Conservation (phyloP, 495 filamentous ascomycete species). For the Talaromyces proteolyticus region DNA sequence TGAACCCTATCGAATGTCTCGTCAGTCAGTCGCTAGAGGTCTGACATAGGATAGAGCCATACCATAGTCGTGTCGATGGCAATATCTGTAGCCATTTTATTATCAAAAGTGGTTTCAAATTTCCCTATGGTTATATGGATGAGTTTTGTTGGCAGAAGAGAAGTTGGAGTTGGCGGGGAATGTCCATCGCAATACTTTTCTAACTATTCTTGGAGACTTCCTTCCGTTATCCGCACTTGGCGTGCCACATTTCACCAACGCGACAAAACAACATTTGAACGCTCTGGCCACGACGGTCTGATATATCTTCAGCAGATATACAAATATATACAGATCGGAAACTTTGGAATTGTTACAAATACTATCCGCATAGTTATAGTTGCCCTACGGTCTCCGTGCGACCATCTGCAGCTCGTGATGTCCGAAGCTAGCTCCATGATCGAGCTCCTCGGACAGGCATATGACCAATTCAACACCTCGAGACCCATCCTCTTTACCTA, state of each 20-base stretch:
- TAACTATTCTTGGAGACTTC: too few species aligned
- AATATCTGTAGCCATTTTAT: conserved; percentile 67
- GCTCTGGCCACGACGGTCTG: too few species aligned
- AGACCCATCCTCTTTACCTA: conserved; percentile 60
- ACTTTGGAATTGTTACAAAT: neutral
- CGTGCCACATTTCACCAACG: neutral
- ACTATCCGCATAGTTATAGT: too few species aligned
- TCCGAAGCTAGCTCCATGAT: conserved; percentile 38
- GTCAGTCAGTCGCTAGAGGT: neutral
- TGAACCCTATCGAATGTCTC: conserved; percentile 50
- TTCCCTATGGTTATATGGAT: too few species aligned
- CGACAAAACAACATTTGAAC: too few species aligned
- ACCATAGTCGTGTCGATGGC: conserved; percentile 80
- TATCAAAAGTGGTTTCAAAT: neutral
- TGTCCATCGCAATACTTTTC: too few species aligned
- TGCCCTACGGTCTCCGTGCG: conserved; percentile 4
- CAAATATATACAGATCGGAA: neutral
- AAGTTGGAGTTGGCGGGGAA: neutral
- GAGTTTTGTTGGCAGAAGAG: neutral
- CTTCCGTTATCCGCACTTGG: neutral
- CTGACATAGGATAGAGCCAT: conserved; percentile 4
- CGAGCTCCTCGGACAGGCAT: conserved; percentile 39
- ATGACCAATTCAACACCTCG: conserved; percentile 43
- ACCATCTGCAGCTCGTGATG: conserved; percentile 18
- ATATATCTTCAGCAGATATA: too few species aligned